phyloP scores from a whole-genome alignment of 805 yeast species.

The Spathaspora gorwiae region DNA sequence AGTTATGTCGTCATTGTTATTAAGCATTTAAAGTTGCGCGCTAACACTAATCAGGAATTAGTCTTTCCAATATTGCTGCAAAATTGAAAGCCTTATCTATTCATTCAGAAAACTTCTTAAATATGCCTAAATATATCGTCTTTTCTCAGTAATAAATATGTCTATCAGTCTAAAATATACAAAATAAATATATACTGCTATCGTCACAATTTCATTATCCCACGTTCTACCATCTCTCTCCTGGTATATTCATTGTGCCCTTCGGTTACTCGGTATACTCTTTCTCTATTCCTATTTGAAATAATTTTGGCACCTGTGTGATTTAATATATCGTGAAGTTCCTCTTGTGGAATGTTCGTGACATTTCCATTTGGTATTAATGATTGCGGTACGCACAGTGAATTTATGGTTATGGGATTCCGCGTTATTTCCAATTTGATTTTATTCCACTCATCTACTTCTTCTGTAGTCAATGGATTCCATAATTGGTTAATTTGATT shows the following conservation, averaged over 20 bases:
- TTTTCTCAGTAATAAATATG: neutral
- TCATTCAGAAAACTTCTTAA: no score
- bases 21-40: no score
- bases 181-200: neutral
- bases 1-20: no score
- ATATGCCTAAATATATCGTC: no score
- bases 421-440: slow-evolving; percentile 4
- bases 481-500: slow-evolving; percentile 5
- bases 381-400: neutral
- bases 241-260: slow-evolving; percentile 11
- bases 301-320: slow-evolving; percentile 1
- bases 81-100: no score
- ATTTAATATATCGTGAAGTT: neutral
- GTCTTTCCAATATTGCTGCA: no score
- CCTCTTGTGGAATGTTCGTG: neutral
- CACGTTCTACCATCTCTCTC: slow-evolving; percentile 13
- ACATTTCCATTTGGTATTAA: neutral
- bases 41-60: no score
- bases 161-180: neutral
- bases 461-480: neutral
- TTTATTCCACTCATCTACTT: slow-evolving; percentile 7
- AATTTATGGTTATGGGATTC: neutral
- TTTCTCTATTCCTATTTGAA: slow-evolving; percentile 7
- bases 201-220: slow-evolving; percentile 6
- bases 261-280: slow-evolving; percentile 6